Conservation (phyloP, 768 basidiomycete species). For the Phylloporus arenicola region DNA sequence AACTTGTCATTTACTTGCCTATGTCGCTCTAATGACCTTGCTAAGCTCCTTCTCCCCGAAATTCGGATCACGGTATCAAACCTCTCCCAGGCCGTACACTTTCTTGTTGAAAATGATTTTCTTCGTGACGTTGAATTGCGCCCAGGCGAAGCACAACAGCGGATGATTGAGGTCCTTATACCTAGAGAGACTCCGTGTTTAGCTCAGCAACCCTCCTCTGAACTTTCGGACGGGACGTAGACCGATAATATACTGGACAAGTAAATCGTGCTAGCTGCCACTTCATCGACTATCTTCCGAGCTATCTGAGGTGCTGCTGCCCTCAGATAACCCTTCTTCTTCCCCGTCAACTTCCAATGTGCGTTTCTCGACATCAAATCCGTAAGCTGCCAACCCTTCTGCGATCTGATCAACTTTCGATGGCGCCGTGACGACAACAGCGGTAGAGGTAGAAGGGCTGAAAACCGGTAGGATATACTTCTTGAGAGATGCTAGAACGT, state of each 20-base stretch:
- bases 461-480: slow-evolving; percentile 86
- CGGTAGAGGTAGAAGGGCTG: slow-evolving; percentile 66
- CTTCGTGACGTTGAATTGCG: slow-evolving; percentile 71
- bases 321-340: slow-evolving; percentile 36
- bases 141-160: slow-evolving; percentile 68
- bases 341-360: slow-evolving; percentile 60
- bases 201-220: background rate
- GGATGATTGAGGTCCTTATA: slow-evolving; percentile 56
- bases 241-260: background rate
- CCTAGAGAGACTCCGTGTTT: slow-evolving; percentile 12
- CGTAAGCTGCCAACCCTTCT: slow-evolving; percentile 54
- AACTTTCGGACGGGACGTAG: background rate
- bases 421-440: slow-evolving; percentile 78
- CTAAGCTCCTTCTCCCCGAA: slow-evolving; percentile 75
- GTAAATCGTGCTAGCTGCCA: background rate
- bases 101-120: slow-evolving; percentile 88
- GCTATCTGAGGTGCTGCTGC: slow-evolving; percentile 29
- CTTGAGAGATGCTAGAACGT: slow-evolving; percentile 63
- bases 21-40: slow-evolving; percentile 6
- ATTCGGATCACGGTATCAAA: slow-evolving; percentile 87
- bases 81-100: slow-evolving; percentile 86
- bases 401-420: slow-evolving; percentile 71
- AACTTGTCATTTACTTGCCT: background rate
- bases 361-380: slow-evolving; percentile 75
- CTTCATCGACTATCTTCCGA: slow-evolving; percentile 16